Evolutionary conservation across 2,329 filamentous ascomycete species (phyloP).

Genomic region (Trichoderma harzianum): DNA sequence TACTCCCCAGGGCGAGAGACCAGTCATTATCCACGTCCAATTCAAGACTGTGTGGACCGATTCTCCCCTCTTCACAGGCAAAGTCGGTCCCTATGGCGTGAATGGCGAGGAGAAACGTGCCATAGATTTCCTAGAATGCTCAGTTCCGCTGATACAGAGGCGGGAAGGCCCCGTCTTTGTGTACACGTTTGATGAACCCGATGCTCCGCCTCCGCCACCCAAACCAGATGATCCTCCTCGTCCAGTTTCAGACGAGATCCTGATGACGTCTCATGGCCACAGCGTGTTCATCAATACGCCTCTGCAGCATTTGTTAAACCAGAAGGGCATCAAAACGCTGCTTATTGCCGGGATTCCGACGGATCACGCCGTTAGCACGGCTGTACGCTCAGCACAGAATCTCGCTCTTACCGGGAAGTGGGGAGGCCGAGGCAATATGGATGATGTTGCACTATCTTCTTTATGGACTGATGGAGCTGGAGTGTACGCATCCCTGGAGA

Average conservation of each 20-base stretch:
- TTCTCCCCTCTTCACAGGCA: constrained; percentile 9
- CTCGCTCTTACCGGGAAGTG: constrained; percentile 19
- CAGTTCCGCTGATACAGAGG: constrained; percentile 3
- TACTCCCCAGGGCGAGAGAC: not conserved
- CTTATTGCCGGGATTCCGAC: constrained; percentile 17
- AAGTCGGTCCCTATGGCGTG: constrained; percentile 14
- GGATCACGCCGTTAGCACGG: constrained; percentile 19
- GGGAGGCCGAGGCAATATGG: constrained; percentile 20
- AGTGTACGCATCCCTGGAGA: constrained; percentile 5
- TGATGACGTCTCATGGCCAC: constrained; percentile 6
- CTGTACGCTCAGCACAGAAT: constrained; percentile 19
- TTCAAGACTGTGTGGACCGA: constrained; percentile 18
- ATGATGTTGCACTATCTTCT: constrained; percentile 1
- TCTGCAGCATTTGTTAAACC: constrained; percentile 8
- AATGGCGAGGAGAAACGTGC: constrained; percentile 17
- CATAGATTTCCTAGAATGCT: constrained; percentile 19
- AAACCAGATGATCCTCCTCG: not conserved
- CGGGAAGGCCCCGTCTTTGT: not conserved
- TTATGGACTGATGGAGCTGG: constrained; percentile 18
- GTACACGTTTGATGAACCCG: not conserved
- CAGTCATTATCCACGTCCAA: constrained; percentile 18
- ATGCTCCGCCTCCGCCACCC: not conserved
- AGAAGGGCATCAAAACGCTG: constrained; percentile 18
- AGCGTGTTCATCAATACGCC: constrained; percentile 18
- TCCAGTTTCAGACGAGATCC: not conserved